Evolutionary conservation across 2,329 filamentous ascomycete genomes (phyloP).

Genomic region (Aspergillus pseudoglaucus): DNA sequence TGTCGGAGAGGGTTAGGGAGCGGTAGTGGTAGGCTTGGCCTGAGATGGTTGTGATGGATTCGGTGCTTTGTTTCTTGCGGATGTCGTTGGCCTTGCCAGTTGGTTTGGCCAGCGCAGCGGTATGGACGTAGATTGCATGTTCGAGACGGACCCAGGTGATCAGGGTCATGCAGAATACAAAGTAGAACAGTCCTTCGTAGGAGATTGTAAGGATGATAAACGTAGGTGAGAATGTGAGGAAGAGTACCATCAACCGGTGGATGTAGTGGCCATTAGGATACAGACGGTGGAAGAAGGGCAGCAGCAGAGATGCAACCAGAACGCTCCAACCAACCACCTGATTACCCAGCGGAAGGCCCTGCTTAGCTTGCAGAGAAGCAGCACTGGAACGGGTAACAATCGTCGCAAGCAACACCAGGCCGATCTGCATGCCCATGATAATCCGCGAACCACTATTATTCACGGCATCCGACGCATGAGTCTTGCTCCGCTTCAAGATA

Average conservation of each 20-base stretch:
- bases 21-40: constrained; percentile 46
- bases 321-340: constrained; percentile 80
- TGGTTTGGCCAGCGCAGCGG: constrained; percentile 17
- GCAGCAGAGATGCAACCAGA: constrained; percentile 61
- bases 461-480: constrained; percentile 11
- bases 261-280: constrained; percentile 82
- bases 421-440: constrained; percentile 51
- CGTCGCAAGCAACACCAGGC: constrained; percentile 73
- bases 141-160: constrained; percentile 90
- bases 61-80: constrained; percentile 15
- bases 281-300: constrained; percentile 75
- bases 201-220: constrained; percentile 97
- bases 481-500: constrained; percentile 42
- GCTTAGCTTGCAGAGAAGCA: constrained; percentile 75
- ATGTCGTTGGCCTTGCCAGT: constrained; percentile 5
- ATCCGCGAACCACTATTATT: constrained; percentile 32
- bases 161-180: constrained; percentile 75
- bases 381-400: constrained; percentile 80
- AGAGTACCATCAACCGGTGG: constrained; percentile 80
- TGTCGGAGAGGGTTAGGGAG: constrained; percentile 71
- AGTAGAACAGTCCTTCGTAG: constrained; percentile 94
- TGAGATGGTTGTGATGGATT: constrained; percentile 29
- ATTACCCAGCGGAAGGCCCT: constrained; percentile 79
- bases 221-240: constrained; percentile 83
- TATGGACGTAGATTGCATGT: constrained; percentile 59